These are phyloP conservation scores for Selenicereus undatus DNA, from an alignment of 148 eudicot genomes.

Conservation along the genomic window DNA sequence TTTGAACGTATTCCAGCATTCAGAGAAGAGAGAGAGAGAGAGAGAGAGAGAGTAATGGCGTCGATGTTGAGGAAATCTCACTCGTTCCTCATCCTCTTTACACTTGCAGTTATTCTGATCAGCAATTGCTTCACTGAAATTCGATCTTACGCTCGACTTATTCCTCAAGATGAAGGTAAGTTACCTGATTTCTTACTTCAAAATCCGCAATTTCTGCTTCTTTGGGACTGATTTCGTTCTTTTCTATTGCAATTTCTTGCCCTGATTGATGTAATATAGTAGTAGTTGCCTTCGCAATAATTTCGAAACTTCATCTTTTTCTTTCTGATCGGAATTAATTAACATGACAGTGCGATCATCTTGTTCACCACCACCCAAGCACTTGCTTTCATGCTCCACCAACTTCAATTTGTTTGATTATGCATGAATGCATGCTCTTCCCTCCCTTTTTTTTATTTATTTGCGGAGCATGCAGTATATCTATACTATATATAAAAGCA, in stretches of 20 bases:
- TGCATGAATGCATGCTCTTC: too few species aligned
- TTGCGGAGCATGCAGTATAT: too few species aligned
- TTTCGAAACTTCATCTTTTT: not conserved
- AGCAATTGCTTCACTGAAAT: slow-evolving; percentile 14
- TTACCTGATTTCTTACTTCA: not conserved
- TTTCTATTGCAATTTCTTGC: not conserved
- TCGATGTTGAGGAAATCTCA: not conserved
- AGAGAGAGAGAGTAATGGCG: not conserved
- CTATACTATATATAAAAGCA: too few species aligned
- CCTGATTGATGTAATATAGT: too few species aligned
- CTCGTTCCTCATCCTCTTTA: not conserved
- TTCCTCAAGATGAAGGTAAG: slow-evolving; percentile 46
- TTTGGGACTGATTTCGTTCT: too few species aligned
- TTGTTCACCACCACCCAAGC: not conserved
- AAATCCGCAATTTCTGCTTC: not conserved
- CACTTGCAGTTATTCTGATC: slow-evolving; percentile 4
- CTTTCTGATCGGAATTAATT: not conserved
- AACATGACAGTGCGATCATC: not conserved
- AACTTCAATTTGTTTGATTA: not conserved
- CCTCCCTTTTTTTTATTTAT: too few species aligned
- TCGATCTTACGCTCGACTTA: slow-evolving; percentile 29
- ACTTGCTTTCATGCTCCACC: not conserved
- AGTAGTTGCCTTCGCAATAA: too few species aligned
- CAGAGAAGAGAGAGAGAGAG: not conserved
- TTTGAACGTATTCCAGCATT: not conserved